Evolutionary conservation across 768 basidiomycete species (phyloP).

Genomic region (Psilocybe cubensis): DNA sequence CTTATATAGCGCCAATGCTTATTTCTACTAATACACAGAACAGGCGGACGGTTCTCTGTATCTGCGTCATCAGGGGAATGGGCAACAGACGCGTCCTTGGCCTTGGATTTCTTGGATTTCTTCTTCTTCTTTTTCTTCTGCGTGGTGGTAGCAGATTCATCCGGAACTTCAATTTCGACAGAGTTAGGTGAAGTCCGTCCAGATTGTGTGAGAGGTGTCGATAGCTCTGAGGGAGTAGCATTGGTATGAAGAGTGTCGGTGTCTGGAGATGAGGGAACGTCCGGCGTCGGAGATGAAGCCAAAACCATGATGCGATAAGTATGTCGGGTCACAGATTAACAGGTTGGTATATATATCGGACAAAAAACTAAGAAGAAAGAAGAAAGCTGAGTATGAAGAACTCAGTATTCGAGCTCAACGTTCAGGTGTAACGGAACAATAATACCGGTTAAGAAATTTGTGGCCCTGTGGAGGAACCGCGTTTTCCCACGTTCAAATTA

Average conservation of each 20-base stretch:
- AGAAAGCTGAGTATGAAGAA: background rate
- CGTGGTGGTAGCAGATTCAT: slow-evolving; percentile 25
- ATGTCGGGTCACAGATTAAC: background rate
- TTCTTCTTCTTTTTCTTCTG: slow-evolving; percentile 76
- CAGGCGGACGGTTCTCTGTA: slow-evolving; percentile 56
- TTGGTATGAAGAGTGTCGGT: slow-evolving; percentile 19
- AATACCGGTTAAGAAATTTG: slow-evolving; percentile 1
- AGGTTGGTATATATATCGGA: background rate
- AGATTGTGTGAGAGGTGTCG: slow-evolving; percentile 32
- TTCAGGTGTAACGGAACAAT: background rate
- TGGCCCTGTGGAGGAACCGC: background rate
- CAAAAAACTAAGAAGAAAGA: background rate
- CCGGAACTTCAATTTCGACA: slow-evolving; percentile 23
- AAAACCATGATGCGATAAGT: slow-evolving; percentile 8
- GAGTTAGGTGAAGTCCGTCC: slow-evolving; percentile 34
- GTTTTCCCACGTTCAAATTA: background rate
- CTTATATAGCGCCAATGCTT: slow-evolving; percentile 96
- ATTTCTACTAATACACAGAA: slow-evolving; percentile 88
- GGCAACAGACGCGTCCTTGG: slow-evolving; percentile 39
- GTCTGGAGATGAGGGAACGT: slow-evolving; percentile 25
- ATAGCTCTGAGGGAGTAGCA: slow-evolving; percentile 24
- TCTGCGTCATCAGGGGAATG: slow-evolving; percentile 35
- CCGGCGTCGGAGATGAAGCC: slow-evolving; percentile 14
- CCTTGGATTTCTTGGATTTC: slow-evolving; percentile 58
- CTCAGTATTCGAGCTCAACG: background rate